phyloP scores from a whole-genome alignment of 2,329 filamentous ascomycete species.

The Talaromyces sp. region DNA sequence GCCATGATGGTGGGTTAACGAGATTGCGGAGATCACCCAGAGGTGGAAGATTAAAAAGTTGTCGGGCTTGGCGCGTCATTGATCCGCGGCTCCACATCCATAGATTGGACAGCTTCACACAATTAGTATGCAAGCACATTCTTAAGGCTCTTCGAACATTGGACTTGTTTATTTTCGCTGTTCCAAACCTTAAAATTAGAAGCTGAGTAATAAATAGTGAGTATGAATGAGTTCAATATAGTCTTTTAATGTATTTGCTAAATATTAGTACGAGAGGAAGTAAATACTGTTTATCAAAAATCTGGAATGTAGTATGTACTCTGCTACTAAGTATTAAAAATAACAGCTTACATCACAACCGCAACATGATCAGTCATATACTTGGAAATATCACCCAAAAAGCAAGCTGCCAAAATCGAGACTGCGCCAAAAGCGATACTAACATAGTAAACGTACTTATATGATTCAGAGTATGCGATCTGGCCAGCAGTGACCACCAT shows the following conservation, averaged over 20 bases:
- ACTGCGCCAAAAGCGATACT: slow-evolving; percentile 65
- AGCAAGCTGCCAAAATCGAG: slow-evolving; percentile 59
- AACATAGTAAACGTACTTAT: slow-evolving; percentile 64
- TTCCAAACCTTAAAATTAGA: no score
- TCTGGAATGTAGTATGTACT: no score
- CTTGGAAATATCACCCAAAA: slow-evolving; percentile 61
- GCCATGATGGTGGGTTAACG: slow-evolving; percentile 33
- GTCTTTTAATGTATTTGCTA: no score
- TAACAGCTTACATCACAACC: slow-evolving; percentile 50
- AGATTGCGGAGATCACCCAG: slow-evolving; percentile 10
- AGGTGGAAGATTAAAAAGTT: slow-evolving; percentile 20
- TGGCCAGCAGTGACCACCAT: slow-evolving; percentile 60
- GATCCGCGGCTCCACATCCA: slow-evolving; percentile 18
- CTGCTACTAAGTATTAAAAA: no score
- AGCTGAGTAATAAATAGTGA: no score
- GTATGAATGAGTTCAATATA: no score
- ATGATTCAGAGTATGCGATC: slow-evolving; percentile 60
- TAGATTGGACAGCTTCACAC: background rate
- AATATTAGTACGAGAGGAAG: no score
- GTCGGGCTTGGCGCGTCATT: slow-evolving; percentile 29
- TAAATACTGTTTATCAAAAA: no score
- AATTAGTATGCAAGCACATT: no score
- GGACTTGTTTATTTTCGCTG: no score
- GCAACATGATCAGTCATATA: slow-evolving; percentile 64
- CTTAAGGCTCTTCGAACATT: no score